Base-by-base conservation (phyloP, 2,329 filamentous ascomycete species). In the Byssochlamys sp. region DNA sequence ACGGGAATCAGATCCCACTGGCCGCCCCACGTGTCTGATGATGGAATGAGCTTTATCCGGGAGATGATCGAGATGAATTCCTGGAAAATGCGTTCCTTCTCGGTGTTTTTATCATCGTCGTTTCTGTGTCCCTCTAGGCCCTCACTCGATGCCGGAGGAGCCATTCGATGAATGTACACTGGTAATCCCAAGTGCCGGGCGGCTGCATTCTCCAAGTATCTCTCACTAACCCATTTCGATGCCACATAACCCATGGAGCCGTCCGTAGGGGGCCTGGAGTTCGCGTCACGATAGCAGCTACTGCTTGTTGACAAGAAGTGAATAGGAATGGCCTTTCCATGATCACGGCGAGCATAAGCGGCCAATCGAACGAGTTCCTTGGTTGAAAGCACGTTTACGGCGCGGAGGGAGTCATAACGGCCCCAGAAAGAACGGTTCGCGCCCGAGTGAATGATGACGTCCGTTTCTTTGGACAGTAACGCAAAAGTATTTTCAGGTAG, bases 151-250 rank as follows among this genome's bases (percentile, higher is more conserved):
- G 11, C 12, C 9, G 28, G 9, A 29, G 28, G 5, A 29, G 28
- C 28, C 9, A 9, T 29, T 9, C 9, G 28, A 29, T 29, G 28
- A 29, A 29, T 29, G 28, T 29, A 29, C 28, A 29, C 28, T 29
- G 28, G 28, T 29, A 29, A 29, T 29, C 28, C 28, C 9, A 29
- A 29, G 28, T 29, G 28, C 9, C 9, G 28, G 28, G 28, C 35
- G n/a, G 35, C 57, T 24, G 63, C 60, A 1, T 59, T 57, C 58
- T 77, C 74, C 0, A 78, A 66, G 27, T 72, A 62, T 3, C 62
- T 59, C 62, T 78, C 75, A 50, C 66, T 66, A 0, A 68, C 72
- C 75, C 75, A 77, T 58, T 76, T 76, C 12, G 64, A 60, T 1
- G 71, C 69, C 2, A 64, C 61, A 55, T 77, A 78, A 1, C 74